Evolutionary conservation across 495 filamentous ascomycete species (phyloP).

Genomic region (Aspergillus haitiensis): DNA sequence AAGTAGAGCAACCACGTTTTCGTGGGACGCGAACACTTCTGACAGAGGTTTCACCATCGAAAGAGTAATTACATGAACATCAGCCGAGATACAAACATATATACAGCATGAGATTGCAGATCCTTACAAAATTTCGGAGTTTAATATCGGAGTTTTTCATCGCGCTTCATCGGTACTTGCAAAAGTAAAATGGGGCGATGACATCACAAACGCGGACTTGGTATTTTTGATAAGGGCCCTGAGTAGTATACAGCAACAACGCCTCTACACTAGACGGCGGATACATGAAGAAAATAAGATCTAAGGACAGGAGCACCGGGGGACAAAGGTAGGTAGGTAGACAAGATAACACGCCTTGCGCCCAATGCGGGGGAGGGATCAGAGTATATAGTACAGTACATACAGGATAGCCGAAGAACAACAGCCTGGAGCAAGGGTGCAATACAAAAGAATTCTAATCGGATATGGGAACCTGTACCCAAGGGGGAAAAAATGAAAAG

Average conservation of each 20-base stretch:
- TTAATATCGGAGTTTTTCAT: not conserved
- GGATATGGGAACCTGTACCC: not conserved
- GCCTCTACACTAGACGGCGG: constrained; percentile 18
- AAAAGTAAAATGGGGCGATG: not conserved
- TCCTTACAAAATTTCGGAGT: no score
- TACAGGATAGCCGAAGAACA: constrained; percentile 5
- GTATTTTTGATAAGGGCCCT: constrained; percentile 8
- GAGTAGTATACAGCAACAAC: constrained; percentile 27
- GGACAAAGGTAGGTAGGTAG: not conserved
- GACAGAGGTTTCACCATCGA: no score
- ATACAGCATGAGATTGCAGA: no score
- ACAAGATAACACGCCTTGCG: constrained; percentile 3
- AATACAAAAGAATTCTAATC: no score
- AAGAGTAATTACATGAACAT: no score
- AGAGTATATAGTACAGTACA: constrained; percentile 31
- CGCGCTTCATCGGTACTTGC: not conserved
- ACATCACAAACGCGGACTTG: not conserved
- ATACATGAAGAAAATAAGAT: constrained; percentile 10
- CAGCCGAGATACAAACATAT: no score
- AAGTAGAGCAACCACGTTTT: not conserved
- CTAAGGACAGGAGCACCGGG: constrained; percentile 1
- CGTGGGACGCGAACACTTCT: not conserved
- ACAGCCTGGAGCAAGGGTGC: no score
- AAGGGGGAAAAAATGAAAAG: not conserved
- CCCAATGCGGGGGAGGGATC: constrained; percentile 25